Evolutionary conservation across 2,329 filamentous ascomycete genomes (phyloP).

Genomic region (Setomelanomma holmii): DNA sequence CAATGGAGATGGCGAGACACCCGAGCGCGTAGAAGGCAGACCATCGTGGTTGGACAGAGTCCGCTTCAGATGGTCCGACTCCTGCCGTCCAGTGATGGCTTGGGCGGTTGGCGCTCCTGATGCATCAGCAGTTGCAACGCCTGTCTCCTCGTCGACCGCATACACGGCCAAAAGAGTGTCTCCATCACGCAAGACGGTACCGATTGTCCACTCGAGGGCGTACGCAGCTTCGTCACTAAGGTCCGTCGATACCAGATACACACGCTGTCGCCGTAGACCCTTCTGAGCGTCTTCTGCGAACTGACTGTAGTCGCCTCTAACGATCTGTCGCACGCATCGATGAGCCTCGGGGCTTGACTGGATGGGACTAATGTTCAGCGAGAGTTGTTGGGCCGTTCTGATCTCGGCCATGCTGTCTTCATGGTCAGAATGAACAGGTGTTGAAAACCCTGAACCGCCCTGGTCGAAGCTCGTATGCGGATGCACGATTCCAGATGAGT

Average conservation of each 20-base stretch:
- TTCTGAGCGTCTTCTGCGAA: conserved; percentile 81
- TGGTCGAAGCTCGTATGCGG: conserved; percentile 86
- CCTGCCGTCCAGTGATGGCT: conserved; percentile 74
- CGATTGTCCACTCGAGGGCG: conserved; percentile 96
- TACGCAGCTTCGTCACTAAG: conserved; percentile 93
- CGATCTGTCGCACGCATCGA: conserved; percentile 85
- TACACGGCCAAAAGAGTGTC: conserved; percentile 94
- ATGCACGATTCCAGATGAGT: conserved; percentile 67
- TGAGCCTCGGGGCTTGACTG: conserved; percentile 77
- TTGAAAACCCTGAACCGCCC: conserved; percentile 63
- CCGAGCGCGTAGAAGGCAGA: conserved; percentile 36
- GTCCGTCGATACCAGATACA: conserved; percentile 95
- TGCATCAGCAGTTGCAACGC: conserved; percentile 57
- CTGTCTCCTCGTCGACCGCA: conserved; percentile 84
- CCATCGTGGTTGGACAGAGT: conserved; percentile 60
- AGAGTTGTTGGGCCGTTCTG: conserved; percentile 83
- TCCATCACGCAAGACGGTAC: conserved; percentile 90
- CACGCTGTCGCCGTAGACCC: conserved; percentile 78
- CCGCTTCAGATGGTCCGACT: conserved; percentile 75
- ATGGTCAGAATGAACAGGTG: conserved; percentile 80
- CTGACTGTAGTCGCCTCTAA: conserved; percentile 82
- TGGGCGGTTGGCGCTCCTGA: conserved; percentile 69
- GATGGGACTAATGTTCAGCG: conserved; percentile 80
- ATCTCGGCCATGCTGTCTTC: conserved; percentile 86
- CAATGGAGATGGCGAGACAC: conserved; percentile 43